Base-by-base conservation (phyloP, 805 yeast species). In the Wickerhamiella parazyma region DNA sequence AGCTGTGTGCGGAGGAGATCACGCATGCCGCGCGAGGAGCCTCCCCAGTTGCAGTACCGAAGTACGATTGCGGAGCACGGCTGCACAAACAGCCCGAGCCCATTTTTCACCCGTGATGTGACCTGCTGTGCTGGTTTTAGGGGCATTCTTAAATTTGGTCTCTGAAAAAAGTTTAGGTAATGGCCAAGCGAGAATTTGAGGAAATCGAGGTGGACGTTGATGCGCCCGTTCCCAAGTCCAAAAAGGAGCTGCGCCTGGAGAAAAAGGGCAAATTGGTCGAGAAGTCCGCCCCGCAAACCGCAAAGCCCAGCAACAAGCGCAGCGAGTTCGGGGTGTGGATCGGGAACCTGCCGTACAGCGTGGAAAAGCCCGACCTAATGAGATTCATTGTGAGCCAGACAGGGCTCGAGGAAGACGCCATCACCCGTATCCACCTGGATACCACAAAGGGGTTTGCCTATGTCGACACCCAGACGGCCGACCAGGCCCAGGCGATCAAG, bases 31-130 rank as follows among this genome's bases (percentile, higher is more conserved):
- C 70, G 69, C 1, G 97, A 87, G 2, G 94, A 80, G 18, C 96
- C 97, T 35, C 96, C 97, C 79, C 93, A 80, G 69, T 91, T 86
- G 66, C 95, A 86, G 65, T 78, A 91, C 48, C 82, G 80, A 37
- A 91, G 60, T 1, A 79, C 71, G 42, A 91, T 71, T 56, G 73
- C 75, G 53, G 73, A 75, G 66, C 97, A 86, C 47, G 68, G 63
- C 45, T 55, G 62, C 25, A 55, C 57, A 41, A 60, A 62, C 25
- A 60, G 47, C 21, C 65, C 64, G 18, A 62, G 54, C 7, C 66
- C 65, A 47, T 62, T 61, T 36, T 47, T 45, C 14, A 55, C 41
- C 25, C 31, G 22, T n/a, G 42, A 39, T 21, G 42, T 18, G 12
- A 39, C 29, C 21, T 39, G 42, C 7, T 20, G 28, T 12, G 42